Percentiles rank a stretch among this genome's conserved stretches.
Evolutionary conservation across 768 basidiomycete genomes (phyloP).

Genomic region (Cantharellus anzutake): DNA sequence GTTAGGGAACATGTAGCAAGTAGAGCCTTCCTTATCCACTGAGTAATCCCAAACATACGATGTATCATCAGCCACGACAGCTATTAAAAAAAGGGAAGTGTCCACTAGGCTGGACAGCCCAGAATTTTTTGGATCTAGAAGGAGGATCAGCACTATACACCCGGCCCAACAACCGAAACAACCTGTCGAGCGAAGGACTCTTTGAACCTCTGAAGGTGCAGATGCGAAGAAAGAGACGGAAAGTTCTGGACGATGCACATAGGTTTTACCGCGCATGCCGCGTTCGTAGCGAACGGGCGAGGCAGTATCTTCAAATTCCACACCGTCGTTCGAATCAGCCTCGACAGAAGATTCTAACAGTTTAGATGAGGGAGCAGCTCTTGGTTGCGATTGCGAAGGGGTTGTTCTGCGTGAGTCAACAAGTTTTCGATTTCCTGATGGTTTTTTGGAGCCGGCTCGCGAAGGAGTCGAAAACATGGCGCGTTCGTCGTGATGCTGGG

Average conservation of each 20-base stretch:
- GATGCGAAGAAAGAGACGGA: slow-evolving; percentile 5
- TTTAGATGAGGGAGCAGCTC: too few species aligned
- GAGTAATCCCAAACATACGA: slow-evolving; percentile 6
- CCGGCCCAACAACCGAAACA: background rate
- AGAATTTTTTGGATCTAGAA: slow-evolving; percentile 2
- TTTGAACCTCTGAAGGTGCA: slow-evolving; percentile 5
- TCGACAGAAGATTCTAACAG: too few species aligned
- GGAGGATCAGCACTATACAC: background rate
- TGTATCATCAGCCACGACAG: background rate
- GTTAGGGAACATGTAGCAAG: slow-evolving; percentile 9
- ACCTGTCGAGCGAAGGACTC: slow-evolving; percentile 1
- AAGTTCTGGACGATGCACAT: slow-evolving; percentile 5
- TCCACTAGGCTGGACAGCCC: slow-evolving; percentile 3
- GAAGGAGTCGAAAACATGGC: too few species aligned
- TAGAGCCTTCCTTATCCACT: background rate
- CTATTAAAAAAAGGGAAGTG: background rate
- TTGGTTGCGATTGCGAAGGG: too few species aligned
- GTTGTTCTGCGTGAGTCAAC: too few species aligned
- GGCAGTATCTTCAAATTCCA: too few species aligned
- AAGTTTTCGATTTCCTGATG: too few species aligned
- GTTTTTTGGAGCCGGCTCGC: background rate
- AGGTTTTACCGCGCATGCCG: background rate
- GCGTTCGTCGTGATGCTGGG: too few species aligned
- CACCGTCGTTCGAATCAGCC: too few species aligned
- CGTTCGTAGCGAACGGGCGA: too few species aligned